Evolutionary conservation across 2,329 filamentous ascomycete genomes (phyloP), one percentile per base, ranked within the genome.

Genomic region (Trichoderma afroharzianum): DNA sequence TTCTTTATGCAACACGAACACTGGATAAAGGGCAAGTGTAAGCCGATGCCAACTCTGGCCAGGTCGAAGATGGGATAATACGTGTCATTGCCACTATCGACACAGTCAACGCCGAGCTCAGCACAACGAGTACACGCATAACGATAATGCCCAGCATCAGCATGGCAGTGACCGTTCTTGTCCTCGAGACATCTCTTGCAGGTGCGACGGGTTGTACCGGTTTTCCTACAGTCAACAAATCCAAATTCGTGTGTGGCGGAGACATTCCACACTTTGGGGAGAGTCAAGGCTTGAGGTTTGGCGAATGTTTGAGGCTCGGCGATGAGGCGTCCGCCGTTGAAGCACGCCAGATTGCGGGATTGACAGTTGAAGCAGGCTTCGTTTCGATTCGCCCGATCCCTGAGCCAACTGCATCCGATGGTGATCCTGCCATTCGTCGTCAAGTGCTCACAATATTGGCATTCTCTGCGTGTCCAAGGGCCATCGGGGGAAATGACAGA

Each of bases 41-140:
- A 71, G 6, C 80, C 80, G 59, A 80, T 78, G 58, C 80, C 80
- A 11, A 82, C 78, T 4, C 74, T 73, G 71, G 77, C 76, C 63
- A 81, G 67, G 70, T 78, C 75, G 36, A 76, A 76, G 21, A 80
- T 70, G n/a, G 77, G 76, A 58, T 75, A 78, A 3, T 43, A 32
- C 8, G 47, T 15, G 21, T 24, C 39, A 3, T 68, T 55, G 4
- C 33, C 63, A 28, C 57, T 26, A 39, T 72, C 71, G 14, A 75
- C 6, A 47, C 80, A 81, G 64, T 78, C 76, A 57, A 81, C 74
- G 14, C 80, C 80, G 33, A 78, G 70, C 67, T 78, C 75, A 11
- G 76, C 74, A 70, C 80, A 81, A 32, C 75, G 74, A 53, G 73
- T 72, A 66, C 78, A 79, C 39, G 77, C 74, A 55, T 72, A 73